Evolutionary conservation across 768 basidiomycete species (phyloP).

Genomic region (Rhizopogon rudus): DNA sequence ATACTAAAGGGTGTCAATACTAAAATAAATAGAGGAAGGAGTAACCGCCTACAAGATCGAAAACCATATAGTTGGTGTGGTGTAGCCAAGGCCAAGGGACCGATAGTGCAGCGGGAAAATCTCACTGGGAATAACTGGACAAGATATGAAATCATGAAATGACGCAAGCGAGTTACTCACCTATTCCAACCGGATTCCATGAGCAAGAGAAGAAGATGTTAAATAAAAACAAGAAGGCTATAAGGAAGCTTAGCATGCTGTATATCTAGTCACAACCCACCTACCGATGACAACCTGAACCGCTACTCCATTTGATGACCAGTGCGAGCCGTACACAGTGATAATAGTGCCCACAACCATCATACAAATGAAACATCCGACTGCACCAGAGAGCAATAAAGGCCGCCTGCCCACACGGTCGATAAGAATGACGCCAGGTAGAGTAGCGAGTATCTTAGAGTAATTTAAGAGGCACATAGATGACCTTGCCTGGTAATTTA

Average conservation of each 20-base stretch:
- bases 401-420: slow-evolving; percentile 37
- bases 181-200: slow-evolving; percentile 26
- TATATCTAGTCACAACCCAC: slow-evolving; percentile 16
- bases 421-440: slow-evolving; percentile 30
- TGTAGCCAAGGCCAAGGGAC: slow-evolving; percentile 35
- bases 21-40: neutral
- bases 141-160: slow-evolving; percentile 5
- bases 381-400: slow-evolving; percentile 33
- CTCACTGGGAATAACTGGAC: slow-evolving; percentile 33
- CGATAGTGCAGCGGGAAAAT: slow-evolving; percentile 36
- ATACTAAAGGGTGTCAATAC: slow-evolving; percentile 9
- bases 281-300: slow-evolving; percentile 22
- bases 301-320: slow-evolving; percentile 21
- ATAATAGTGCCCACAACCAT: slow-evolving; percentile 24
- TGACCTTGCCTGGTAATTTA: neutral
- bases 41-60: slow-evolving; percentile 26
- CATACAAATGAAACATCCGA: slow-evolving; percentile 25
- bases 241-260: slow-evolving; percentile 11
- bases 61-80: slow-evolving; percentile 36
- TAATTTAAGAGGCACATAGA: neutral
- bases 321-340: slow-evolving; percentile 23
- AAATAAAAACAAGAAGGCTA: slow-evolving; percentile 35
- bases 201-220: slow-evolving; percentile 30
- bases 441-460: slow-evolving; percentile 27
- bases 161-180: slow-evolving; percentile 5